phyloP scores from a whole-genome alignment of 352 stramenopile species.

The Phytopythium litorale region DNA sequence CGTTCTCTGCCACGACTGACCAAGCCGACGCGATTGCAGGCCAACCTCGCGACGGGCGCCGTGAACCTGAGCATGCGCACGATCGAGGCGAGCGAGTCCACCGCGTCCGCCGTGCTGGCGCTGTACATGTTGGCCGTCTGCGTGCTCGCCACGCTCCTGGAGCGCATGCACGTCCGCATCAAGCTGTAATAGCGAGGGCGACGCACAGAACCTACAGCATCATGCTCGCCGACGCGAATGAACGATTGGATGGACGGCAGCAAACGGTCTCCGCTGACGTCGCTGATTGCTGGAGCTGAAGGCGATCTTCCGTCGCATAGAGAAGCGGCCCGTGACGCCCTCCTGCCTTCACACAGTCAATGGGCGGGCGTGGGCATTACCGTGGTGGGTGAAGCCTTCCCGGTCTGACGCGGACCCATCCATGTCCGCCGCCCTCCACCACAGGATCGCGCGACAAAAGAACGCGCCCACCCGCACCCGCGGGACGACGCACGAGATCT shows the following conservation, averaged over 20 bases:
- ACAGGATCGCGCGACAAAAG: constrained; percentile 9
- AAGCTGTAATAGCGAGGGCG: constrained; percentile 39
- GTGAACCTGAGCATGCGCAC: constrained; percentile 83
- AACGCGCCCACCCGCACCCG: constrained; percentile 1
- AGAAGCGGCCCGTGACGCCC: neutral
- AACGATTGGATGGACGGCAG: too few relatives aligned
- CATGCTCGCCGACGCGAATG: too few relatives aligned
- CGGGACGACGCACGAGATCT: neutral
- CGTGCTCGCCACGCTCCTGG: constrained; percentile 47
- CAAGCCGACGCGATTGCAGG: constrained; percentile 16
- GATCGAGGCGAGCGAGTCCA: constrained; percentile 46
- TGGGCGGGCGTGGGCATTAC: too few relatives aligned
- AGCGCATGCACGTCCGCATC: constrained; percentile 52
- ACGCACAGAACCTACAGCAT: too few relatives aligned
- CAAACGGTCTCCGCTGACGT: too few relatives aligned
- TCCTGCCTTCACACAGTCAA: too few relatives aligned
- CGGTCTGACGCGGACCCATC: neutral
- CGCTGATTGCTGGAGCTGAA: too few relatives aligned
- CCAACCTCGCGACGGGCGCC: constrained; percentile 71
- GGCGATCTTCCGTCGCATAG: constrained; percentile 8
- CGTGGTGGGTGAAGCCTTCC: neutral
- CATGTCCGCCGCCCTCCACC: constrained; percentile 4
- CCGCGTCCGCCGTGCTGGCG: constrained; percentile 41
- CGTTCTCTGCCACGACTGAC: neutral
- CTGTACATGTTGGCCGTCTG: constrained; percentile 69